These are phyloP conservation scores for Ogataea thermomethanolica DNA, from an alignment of 805 yeast species.

Conservation along the genomic window DNA sequence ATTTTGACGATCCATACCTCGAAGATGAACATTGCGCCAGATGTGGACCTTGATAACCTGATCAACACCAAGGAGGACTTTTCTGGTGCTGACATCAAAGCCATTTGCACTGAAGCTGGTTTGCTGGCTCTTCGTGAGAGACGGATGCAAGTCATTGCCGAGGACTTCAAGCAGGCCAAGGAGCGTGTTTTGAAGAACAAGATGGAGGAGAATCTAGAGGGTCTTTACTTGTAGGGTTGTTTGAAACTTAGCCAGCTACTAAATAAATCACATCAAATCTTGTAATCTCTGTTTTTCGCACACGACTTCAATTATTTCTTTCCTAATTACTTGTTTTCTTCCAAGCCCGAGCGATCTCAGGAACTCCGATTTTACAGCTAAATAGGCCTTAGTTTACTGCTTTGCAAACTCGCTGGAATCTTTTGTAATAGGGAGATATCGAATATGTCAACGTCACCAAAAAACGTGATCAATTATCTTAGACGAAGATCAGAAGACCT, in stretches of 20 bases:
- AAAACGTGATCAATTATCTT: conserved; percentile 22
- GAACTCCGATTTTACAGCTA: background rate
- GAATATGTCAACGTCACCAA: conserved; percentile 18
- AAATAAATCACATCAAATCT: background rate
- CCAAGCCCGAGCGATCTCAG: background rate
- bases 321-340: background rate
- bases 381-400: background rate
- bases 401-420: no score
- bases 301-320: conserved; percentile 7
- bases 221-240: conserved; percentile 58
- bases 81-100: conserved; percentile 97
- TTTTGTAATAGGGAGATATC: conserved; percentile 2
- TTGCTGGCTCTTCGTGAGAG: conserved; percentile 92
- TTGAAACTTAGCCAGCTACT: background rate
- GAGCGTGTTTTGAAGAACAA: conserved; percentile 95
- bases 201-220: conserved; percentile 94
- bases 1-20: conserved; percentile 88
- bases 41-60: conserved; percentile 84
- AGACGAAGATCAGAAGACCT: conserved; percentile 26
- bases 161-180: conserved; percentile 89
- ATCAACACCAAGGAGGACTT: conserved; percentile 90
- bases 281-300: background rate
- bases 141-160: conserved; percentile 94
- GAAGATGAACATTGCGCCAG: conserved; percentile 86
- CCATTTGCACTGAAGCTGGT: conserved; percentile 97